A percentile compares a stretch with the other conserved stretches of the same genome.
Evolutionary conservation across 1,284 basidiomycete species (phyloP).

Genomic region (Retiboletus fuscus): DNA sequence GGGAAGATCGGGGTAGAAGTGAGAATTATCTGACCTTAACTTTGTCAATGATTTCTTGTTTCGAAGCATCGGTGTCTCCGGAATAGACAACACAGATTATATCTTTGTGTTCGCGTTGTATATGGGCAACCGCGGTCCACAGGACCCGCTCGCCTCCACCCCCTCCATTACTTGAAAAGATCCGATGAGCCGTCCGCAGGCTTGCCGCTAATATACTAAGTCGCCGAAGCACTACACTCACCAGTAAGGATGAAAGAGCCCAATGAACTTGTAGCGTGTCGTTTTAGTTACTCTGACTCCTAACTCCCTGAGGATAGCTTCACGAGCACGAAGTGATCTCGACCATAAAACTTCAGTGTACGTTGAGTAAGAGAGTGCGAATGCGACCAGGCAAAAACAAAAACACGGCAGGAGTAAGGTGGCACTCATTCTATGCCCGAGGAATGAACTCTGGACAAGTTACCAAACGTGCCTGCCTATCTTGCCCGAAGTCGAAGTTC

Average conservation of each 20-base stretch:
- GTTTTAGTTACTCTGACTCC: slow-evolving; percentile 12
- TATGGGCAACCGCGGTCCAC: slow-evolving; percentile 88
- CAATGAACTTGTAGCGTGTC: slow-evolving; percentile 65
- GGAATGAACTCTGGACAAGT: slow-evolving; percentile 15
- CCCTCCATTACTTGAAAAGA: slow-evolving; percentile 85
- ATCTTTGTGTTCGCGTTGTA: slow-evolving; percentile 80
- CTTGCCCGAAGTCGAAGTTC: slow-evolving; percentile 7
- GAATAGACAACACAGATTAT: slow-evolving; percentile 90
- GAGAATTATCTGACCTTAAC: slow-evolving; percentile 70
- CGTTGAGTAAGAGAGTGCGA: slow-evolving; percentile 37
- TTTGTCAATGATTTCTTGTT: slow-evolving; percentile 85
- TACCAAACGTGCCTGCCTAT: slow-evolving; percentile 1
- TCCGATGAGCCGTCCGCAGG: slow-evolving; percentile 51
- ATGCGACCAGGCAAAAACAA: slow-evolving; percentile 24
- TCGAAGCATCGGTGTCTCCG: slow-evolving; percentile 85
- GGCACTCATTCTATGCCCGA: slow-evolving; percentile 30
- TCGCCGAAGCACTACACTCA: slow-evolving; percentile 53
- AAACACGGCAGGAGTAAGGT: slow-evolving; percentile 38
- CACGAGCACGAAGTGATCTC: slow-evolving; percentile 38
- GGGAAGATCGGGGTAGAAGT: background rate
- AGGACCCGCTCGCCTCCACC: slow-evolving; percentile 97
- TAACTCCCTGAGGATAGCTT: slow-evolving; percentile 37
- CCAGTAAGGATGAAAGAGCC: slow-evolving; percentile 98
- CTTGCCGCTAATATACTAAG: slow-evolving; percentile 41
- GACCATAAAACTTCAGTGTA: slow-evolving; percentile 43